A percentile compares a stretch with the other conserved stretches of the same genome.
Evolutionary conservation across 495 filamentous ascomycete genomes (phyloP).

Genomic region (Apiosordaria backusii): DNA sequence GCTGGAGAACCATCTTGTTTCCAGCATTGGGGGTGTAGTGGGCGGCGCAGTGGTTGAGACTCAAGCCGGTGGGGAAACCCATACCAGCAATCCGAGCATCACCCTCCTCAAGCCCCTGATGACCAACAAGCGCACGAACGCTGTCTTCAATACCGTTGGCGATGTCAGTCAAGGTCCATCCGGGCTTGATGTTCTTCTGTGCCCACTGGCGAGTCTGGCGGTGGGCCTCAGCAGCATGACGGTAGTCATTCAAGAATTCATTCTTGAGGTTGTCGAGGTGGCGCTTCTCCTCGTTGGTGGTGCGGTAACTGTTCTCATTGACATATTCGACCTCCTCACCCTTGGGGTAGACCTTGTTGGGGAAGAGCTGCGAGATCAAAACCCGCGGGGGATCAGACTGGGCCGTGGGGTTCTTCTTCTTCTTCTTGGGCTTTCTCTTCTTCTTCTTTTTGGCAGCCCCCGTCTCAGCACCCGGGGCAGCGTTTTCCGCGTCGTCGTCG

Average conservation of each 20-base stretch:
- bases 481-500: conserved; percentile 56
- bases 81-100: conserved; percentile 76
- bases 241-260: conserved; percentile 82
- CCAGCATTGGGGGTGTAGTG: conserved; percentile 93
- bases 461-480: conserved; percentile 33
- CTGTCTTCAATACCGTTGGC: conserved; percentile 83
- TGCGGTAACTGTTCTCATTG: conserved; percentile 76
- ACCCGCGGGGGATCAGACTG: conserved; percentile 79
- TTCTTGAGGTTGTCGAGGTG: conserved; percentile 79
- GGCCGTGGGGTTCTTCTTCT: conserved; percentile 66
- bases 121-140: conserved; percentile 73
- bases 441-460: conserved; percentile 59
- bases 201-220: conserved; percentile 84
- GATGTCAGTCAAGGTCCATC: conserved; percentile 74
- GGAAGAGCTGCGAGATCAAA: conserved; percentile 70
- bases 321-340: conserved; percentile 76
- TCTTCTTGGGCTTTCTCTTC: conserved; percentile 85
- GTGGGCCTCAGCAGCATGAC: conserved; percentile 82
- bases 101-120: conserved; percentile 74
- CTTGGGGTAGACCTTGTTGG: conserved; percentile 67
- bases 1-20: conserved; percentile 73
- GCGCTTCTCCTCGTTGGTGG: conserved; percentile 82
- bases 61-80: conserved; percentile 85
- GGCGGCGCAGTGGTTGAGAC: conserved; percentile 82
- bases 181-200: conserved; percentile 76